A percentile compares a stretch with the other conserved stretches of the same genome.
phyloP scores from a whole-genome alignment of 257 asterid species.

The Nyctanthes arbortristis region DNA sequence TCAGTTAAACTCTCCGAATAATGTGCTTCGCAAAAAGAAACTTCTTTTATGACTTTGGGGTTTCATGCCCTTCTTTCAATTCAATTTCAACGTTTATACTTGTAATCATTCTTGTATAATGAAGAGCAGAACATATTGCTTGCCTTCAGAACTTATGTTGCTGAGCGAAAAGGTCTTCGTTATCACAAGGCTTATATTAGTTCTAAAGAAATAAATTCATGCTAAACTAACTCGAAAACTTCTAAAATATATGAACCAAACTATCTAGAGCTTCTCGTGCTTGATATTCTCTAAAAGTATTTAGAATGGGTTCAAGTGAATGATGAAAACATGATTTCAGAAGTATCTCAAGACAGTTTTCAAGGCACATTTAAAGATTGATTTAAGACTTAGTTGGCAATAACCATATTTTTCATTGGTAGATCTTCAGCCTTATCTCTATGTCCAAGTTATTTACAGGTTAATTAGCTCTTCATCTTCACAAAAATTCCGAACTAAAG shows the following conservation, averaged over 20 bases:
- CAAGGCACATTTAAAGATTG: background rate
- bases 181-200: background rate
- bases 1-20: background rate
- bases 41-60: background rate
- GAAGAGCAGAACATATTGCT: background rate
- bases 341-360: background rate
- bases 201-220: background rate
- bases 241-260: background rate
- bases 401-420: too few species aligned
- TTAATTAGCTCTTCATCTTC: background rate
- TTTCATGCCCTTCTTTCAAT: background rate
- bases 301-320: background rate
- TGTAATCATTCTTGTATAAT: background rate
- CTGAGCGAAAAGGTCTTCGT: background rate
- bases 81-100: background rate
- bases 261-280: background rate
- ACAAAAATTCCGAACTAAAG: background rate
- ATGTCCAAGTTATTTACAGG: background rate
- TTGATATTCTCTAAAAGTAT: too few species aligned
- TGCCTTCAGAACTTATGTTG: background rate
- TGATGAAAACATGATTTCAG: too few species aligned
- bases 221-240: slow-evolving; percentile 1
- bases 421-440: background rate
- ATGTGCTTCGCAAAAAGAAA: background rate
- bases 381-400: too few species aligned